Evolutionary conservation across 306 rosid species (phyloP).

Genomic region (Cucurbita ficifolia): DNA sequence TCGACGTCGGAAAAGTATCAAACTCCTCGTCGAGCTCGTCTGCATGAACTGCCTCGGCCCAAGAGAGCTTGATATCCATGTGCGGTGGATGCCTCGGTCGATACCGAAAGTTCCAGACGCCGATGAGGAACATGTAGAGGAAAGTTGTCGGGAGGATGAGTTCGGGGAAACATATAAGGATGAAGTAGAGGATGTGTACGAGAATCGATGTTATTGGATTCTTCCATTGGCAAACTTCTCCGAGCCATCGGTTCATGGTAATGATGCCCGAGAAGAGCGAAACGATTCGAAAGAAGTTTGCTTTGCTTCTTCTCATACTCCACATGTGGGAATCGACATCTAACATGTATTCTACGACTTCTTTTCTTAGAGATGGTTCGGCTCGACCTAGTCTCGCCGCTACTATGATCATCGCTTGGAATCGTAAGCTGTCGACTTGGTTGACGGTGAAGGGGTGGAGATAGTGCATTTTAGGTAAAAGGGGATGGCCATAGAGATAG

Average conservation of each 20-base stretch:
- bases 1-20: slow-evolving; percentile 60
- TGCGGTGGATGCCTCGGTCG: slow-evolving; percentile 52
- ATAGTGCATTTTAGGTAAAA: slow-evolving; percentile 75
- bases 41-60: slow-evolving; percentile 68
- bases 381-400: slow-evolving; percentile 60
- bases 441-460: slow-evolving; percentile 74
- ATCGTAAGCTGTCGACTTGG: slow-evolving; percentile 57
- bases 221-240: slow-evolving; percentile 61
- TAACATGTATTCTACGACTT: slow-evolving; percentile 77
- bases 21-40: slow-evolving; percentile 64
- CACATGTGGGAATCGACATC: slow-evolving; percentile 86
- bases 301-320: slow-evolving; percentile 80
- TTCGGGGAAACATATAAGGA: slow-evolving; percentile 59
- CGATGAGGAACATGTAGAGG: slow-evolving; percentile 73
- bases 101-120: slow-evolving; percentile 56
- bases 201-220: slow-evolving; percentile 52
- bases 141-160: slow-evolving; percentile 57
- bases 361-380: slow-evolving; percentile 61
- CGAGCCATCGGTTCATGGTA: slow-evolving; percentile 54
- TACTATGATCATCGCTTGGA: slow-evolving; percentile 64
- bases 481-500: slow-evolving; percentile 59
- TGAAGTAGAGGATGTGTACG: slow-evolving; percentile 53
- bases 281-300: slow-evolving; percentile 61
- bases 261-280: slow-evolving; percentile 46
- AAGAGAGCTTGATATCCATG: slow-evolving; percentile 69